Percentiles rank a stretch among this genome's conserved stretches.
Evolutionary conservation across 2,329 filamentous ascomycete genomes (phyloP).

Genomic region (Aspergillus pseudotamarii): DNA sequence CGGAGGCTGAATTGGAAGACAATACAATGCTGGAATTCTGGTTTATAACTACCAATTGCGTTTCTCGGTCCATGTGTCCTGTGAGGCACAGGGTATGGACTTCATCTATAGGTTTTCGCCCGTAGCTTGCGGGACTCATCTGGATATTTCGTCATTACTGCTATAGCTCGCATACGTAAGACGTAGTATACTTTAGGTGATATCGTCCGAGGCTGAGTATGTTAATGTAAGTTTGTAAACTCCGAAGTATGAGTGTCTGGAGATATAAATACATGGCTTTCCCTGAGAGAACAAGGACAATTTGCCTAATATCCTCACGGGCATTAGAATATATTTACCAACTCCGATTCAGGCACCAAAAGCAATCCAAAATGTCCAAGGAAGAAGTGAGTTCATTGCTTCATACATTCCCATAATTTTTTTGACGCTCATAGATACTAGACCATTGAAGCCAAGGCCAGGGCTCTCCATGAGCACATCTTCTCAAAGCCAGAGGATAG

Average conservation of each 20-base stretch:
- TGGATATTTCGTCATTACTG: not conserved
- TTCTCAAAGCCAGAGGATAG: slow-evolving; percentile 20
- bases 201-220: not conserved
- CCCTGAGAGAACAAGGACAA: no score
- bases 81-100: not conserved
- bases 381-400: not conserved
- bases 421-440: not conserved
- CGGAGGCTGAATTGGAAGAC: not conserved
- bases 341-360: not conserved
- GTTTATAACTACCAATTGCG: not conserved
- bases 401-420: not conserved
- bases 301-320: no score
- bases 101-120: not conserved
- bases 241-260: not conserved
- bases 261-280: not conserved
- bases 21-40: not conserved
- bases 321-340: no score
- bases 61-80: not conserved
- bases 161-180: not conserved
- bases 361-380: not conserved
- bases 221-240: not conserved
- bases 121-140: not conserved
- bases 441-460: slow-evolving; percentile 11
- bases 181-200: not conserved
- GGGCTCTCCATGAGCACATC: slow-evolving; percentile 23